phyloP scores from a whole-genome alignment of 2,329 filamentous ascomycete genomes.

The Fusarium nurragi region DNA sequence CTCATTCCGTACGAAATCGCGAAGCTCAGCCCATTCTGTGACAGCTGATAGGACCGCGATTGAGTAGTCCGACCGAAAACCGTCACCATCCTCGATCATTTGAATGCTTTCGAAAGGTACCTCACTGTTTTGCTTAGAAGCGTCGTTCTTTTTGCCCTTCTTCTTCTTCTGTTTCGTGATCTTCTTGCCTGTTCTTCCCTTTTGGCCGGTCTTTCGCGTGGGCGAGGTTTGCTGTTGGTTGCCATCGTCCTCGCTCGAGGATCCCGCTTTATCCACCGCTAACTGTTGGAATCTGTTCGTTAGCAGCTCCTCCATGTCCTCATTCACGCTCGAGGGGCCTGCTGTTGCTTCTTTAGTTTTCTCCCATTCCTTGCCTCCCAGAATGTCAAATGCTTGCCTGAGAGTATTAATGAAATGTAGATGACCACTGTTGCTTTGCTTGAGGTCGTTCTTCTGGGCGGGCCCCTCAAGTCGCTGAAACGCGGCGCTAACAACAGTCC shows the following conservation, averaged over 20 bases:
- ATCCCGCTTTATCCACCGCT: background rate
- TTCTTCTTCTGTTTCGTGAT: conserved; percentile 33
- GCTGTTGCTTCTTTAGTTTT: background rate
- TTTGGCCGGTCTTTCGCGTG: conserved; percentile 6
- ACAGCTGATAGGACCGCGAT: conserved; percentile 54
- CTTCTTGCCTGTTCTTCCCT: conserved; percentile 18
- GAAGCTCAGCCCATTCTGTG: conserved; percentile 51
- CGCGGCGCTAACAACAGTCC: conserved; percentile 40
- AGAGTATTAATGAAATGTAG: conserved; percentile 56
- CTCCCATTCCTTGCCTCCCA: conserved; percentile 48
- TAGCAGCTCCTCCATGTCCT: conserved; percentile 31
- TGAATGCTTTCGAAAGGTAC: conserved; percentile 56
- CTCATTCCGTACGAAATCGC: conserved; percentile 51
- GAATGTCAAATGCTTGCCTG: conserved; percentile 47
- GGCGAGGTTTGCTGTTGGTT: background rate
- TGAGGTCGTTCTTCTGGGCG: conserved; percentile 44
- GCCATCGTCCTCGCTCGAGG: conserved; percentile 14
- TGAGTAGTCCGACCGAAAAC: conserved; percentile 53
- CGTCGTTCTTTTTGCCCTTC: conserved; percentile 26
- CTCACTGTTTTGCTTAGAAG: conserved; percentile 35
- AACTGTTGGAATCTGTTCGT: conserved; percentile 32
- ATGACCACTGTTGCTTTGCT: conserved; percentile 53
- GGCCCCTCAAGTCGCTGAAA: conserved; percentile 49
- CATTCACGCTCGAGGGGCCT: conserved; percentile 11
- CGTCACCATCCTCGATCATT: conserved; percentile 53